Evolutionary conservation across 768 basidiomycete species (phyloP).

Genomic region (Mycena rebaudengoi): DNA sequence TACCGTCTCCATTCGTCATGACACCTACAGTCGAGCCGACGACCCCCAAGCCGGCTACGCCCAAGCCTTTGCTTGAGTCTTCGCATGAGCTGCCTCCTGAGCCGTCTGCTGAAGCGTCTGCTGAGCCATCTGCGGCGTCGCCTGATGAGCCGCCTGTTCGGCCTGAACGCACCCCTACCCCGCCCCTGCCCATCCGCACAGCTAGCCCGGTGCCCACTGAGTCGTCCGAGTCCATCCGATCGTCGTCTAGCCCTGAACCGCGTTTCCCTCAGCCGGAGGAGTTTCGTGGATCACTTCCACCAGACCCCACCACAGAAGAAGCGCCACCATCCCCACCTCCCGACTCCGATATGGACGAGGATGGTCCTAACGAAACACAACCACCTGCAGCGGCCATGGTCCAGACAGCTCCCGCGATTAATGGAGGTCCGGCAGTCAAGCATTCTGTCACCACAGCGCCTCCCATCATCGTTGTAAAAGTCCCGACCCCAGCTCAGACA

Average conservation of each 20-base stretch:
- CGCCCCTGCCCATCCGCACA: not conserved
- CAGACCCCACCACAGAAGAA: slow-evolving; percentile 10
- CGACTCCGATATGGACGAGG: slow-evolving; percentile 24
- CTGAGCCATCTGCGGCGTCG: too few species aligned
- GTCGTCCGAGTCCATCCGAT: slow-evolving; percentile 25
- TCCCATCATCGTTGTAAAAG: not conserved
- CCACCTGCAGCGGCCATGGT: too few species aligned
- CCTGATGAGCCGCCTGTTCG: slow-evolving; percentile 6
- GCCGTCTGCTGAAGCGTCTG: too few species aligned
- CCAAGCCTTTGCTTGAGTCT: not conserved
- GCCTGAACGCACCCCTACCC: not conserved
- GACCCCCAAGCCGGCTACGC: not conserved
- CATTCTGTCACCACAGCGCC: not conserved
- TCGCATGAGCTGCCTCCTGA: not conserved
- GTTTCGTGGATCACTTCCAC: not conserved
- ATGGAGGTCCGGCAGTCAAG: not conserved
- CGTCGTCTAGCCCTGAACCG: slow-evolving; percentile 27
- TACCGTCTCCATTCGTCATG: slow-evolving; percentile 24
- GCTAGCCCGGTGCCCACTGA: not conserved
- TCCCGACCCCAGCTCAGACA: not conserved
- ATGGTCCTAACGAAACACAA: too few species aligned
- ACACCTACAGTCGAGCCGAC: slow-evolving; percentile 14
- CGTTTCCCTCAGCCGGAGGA: slow-evolving; percentile 5
- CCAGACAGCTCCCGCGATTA: not conserved
- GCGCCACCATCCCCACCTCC: slow-evolving; percentile 18